Conservation (phyloP, 306 rosid genomes). For the Aeschynomene evenia region DNA sequence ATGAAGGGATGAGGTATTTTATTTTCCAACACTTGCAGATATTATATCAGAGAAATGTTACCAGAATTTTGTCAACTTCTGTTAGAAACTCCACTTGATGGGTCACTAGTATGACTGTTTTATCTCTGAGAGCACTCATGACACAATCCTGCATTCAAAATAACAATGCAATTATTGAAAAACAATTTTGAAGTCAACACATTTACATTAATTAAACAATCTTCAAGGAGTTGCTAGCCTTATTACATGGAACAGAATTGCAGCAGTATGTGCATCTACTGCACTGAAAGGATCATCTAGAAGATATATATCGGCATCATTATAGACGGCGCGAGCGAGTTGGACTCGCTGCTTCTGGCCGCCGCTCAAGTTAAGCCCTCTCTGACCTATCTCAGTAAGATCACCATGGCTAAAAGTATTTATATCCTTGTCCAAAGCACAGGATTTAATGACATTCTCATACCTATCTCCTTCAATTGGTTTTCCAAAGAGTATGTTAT, state of each 20-base stretch:
- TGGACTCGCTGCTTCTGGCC: no score
- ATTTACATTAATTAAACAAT: no score
- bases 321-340: constrained; percentile 66
- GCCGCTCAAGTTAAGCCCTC: constrained; percentile 82
- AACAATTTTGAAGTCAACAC: not conserved
- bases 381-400: constrained; percentile 75
- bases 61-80: constrained; percentile 57
- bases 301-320: constrained; percentile 64
- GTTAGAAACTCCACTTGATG: constrained; percentile 71
- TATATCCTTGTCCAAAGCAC: constrained; percentile 68
- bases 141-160: constrained; percentile 56
- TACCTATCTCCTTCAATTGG: constrained; percentile 52
- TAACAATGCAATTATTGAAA: no score
- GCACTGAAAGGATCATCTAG: constrained; percentile 73
- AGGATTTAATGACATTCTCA: constrained; percentile 50
- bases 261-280: constrained; percentile 67
- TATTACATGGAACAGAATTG: constrained; percentile 55
- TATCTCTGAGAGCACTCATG: constrained; percentile 50
- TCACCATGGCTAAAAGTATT: constrained; percentile 60
- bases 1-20: no score
- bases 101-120: constrained; percentile 62
- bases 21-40: no score
- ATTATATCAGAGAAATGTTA: not conserved
- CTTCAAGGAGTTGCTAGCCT: not conserved
- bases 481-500: constrained; percentile 64